Base-by-base conservation (phyloP, 306 rosid species). In the Pueraria montana region DNA sequence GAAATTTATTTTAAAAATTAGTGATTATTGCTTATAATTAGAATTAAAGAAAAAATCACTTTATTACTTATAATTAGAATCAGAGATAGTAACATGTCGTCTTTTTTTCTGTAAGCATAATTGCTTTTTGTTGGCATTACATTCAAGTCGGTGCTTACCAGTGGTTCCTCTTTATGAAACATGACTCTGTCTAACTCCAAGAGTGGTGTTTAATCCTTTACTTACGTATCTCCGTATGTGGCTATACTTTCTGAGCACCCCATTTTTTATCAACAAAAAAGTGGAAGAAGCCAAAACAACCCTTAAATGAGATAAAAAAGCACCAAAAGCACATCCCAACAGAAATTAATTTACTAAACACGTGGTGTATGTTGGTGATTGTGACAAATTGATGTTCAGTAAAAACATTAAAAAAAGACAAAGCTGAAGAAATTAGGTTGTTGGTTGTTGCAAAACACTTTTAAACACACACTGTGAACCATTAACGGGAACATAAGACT, bases 161-260 rank as follows among this genome's bases (percentile, higher is more conserved):
- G 21, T 65, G 77, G 81, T 72, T 86, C 70, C 81, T 45, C 86
- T 78, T 86, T 78, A 65, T 72, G 84, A 86, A 78, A 82, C 86
- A 86, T 32, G 2, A 26, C 0, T 50, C 62, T 86, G 81, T 56
- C 68, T 77, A 72, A 63, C 80, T 77, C 49, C 73, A 53, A 76
- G 21, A 78, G 38, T 66, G 77, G 58, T 77, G 80, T 63, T 38
- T 63, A 72, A 71, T 81, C 77, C 52, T 81, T 30, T 55, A 24
- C n/a, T 81, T 85, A 61, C 82, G 48, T 32, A 55, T 69, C 69
- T 61, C 21, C 46, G 49, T 34, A 40, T 16, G 14, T 42, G 58
- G 48, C 11, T 64, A 72, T 8, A 23, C 77, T 75, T 82, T 74
- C 17, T 40, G 20, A 16, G 20, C 84, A 45, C 79, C 74, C 66